Base-by-base conservation (phyloP, 805 yeast species). In the Naumovozyma dairenensis region DNA sequence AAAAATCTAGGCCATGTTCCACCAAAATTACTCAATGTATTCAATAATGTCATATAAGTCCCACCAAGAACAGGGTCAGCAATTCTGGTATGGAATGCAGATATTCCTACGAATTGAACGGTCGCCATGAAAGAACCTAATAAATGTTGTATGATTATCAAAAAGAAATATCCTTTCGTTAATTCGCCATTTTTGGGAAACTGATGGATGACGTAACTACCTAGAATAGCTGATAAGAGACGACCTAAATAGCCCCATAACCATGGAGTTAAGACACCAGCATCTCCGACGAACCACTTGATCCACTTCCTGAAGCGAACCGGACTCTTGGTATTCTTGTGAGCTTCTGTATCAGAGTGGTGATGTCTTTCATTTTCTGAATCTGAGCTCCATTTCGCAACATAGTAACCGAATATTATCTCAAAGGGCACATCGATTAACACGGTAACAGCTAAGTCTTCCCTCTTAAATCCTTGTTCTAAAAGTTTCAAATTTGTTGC, bases 11-110 rank as follows among this genome's bases (percentile, higher is more conserved):
- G 98, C 98, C 98, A 92, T 28, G 93, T 92, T 8, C 98, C 98
- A 16, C 98, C 98, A 37, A 89, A 68, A 55, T 92, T 92, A 27
- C 93, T 76, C 31, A 92, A 65, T 0, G 98, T 92, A 58, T 92
- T 92, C 38, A 92, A 65, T 1, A 94, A 78, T 0, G 98, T 92
- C 97, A 92, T 89, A 57, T 92, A 92, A 0, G 98, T 92, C 2
- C 98, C 98, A 13, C 98, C 98, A 48, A 92, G 83, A 14, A 77
- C 60, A 0, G 98, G 97, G 54, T 92, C 98, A 2, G 98, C 95
- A 35, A 92, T 82, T 46, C 79, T 77, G 3, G 96, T 89, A 60
- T 89, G 96, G 67, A 92, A 92, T 0, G 97, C 94, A 51, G 86
- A 80, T 28, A 92, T 75, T 1, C 94, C 81, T 14, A 92, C 97